phyloP scores from a whole-genome alignment of 176 grass and related monocot species.

The Themeda triandra region DNA sequence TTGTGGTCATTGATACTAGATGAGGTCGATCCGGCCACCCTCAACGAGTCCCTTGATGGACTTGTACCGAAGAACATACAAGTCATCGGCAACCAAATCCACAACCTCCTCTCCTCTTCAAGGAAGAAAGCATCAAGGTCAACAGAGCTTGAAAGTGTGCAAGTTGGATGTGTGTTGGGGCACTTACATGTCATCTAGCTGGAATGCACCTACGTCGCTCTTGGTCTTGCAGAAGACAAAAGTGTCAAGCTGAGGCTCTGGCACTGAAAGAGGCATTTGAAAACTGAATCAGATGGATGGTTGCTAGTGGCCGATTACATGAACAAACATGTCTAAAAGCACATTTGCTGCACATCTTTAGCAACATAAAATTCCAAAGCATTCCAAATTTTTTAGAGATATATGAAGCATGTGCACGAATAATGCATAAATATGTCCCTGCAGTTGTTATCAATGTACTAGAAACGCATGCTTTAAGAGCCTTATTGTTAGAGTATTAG shows the following conservation, averaged over 20 bases:
- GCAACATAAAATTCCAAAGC: neutral
- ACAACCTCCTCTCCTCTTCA: conserved; percentile 88
- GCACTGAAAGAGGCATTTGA: conserved; percentile 49
- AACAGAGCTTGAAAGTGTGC: neutral
- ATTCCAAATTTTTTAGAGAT: neutral
- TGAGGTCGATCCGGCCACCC: conserved; percentile 61
- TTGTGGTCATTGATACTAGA: conserved; percentile 32
- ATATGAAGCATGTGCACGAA: neutral
- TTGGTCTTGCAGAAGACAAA: conserved; percentile 98
- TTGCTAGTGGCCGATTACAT: neutral
- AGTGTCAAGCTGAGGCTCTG: conserved; percentile 73
- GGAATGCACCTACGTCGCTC: conserved; percentile 79
- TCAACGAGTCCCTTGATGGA: conserved; percentile 79
- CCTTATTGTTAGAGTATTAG: too few species aligned
- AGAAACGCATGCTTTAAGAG: neutral
- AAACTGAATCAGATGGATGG: neutral
- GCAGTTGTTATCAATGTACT: neutral
- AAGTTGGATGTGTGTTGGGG: neutral
- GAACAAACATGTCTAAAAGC: neutral
- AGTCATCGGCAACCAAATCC: conserved; percentile 82
- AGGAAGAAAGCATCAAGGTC: neutral
- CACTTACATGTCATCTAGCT: conserved; percentile 90
- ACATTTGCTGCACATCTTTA: neutral
- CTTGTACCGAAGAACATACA: conserved; percentile 94
- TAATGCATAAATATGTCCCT: neutral